Base-by-base conservation (phyloP, 192 early-diverging fungal genomes). In the Mortierella antarctica region DNA sequence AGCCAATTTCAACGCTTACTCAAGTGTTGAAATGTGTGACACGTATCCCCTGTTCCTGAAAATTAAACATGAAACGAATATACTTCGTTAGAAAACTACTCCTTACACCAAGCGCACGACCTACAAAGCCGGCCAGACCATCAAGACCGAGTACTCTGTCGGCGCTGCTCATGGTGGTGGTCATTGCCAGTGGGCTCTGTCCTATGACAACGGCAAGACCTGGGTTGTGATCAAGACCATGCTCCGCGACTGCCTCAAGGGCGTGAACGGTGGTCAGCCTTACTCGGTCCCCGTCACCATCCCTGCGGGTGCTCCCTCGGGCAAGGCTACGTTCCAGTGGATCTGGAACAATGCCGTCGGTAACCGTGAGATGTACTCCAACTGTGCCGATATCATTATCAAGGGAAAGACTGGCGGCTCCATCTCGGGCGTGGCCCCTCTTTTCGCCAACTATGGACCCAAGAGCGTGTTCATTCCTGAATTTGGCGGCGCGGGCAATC, bases 181-280 rank as follows among this genome's bases (percentile, higher is more conserved):
- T 71, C 91, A 92, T 73, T 93, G 92, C 60, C 89, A 92, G 74
- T 90, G 91, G 70, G 84, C 90, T 6, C 70, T 91, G 18, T 90
- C 90, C 0, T 90, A 88, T 62, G 88, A 92, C 74, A 83, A 85
- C 65, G 91, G 87, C 67, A 86, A 86, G 45, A 88, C 83, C 55
- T 93, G 87, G 83, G 92, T 88, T 0, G 91, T 91, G 44, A 67
- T 93, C 63, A 85, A 86, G 83, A 87, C 87, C 66, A 76, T 88
- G 51, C 71, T 89, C 59, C 58, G 83, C 3, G 77, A 70, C 9
- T 89, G 88, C 64, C 70, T 89, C 40, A 66, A 72, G 21, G 69
- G 84, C 20, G 80, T 82, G 31, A 74, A 67, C 40, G 62, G 52
- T 4, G 62, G 63, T 40, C 15, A 52, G 9, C 11, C 51, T 48